Base-by-base conservation (phyloP, 2,329 filamentous ascomycete genomes). In the Colletotrichum filicis region DNA sequence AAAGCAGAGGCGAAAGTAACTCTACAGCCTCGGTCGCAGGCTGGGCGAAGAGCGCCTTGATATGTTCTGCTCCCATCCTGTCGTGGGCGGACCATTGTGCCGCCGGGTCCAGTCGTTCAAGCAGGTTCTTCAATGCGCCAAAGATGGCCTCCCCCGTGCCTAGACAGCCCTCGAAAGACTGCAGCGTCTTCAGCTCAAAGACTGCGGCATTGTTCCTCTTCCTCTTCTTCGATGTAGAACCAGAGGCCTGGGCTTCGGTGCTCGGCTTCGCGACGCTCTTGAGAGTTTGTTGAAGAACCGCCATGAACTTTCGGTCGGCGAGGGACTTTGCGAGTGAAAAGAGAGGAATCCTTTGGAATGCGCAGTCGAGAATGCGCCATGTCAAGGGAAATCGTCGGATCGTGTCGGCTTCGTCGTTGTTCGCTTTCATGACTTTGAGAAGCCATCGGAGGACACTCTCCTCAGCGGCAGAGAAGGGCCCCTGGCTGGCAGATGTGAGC, bases 281-380 rank as follows among this genome's bases (percentile, higher is more conserved):
- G 60, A 95, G 82, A 0, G 92, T 90, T 76, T 90, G 88, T 76
- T 92, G 90, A 55, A 97, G 80, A 11, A 94, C 88, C 1, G 83
- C 82, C 42, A 93, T 83, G 66, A 97, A 94, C 58, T 90, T 88
- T 69, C 92, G 87, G 71, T 95, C 92, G 26, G 90, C 91, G 7
- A 97, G 86, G 4, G 93, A 91, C 71, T 91, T 91, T 9, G 94
- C 93, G 28, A 94, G 85, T 12, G 90, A 92, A 58, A 93, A 91
- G 0, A 91, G 84, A 0, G 94, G 92, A 22, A 96, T 89, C n/a
- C 90, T 84, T 62, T 87, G 84, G 66, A 94, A 87, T 60, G 93
- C 85, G 71, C 87, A 87, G 57, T 86, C 85, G 28, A 95, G 80
- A 46, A 95, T 87, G 35, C 84, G 85, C 93, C 91, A 92, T 11